These are phyloP conservation scores for Mycena rosella DNA, from an alignment of 768 basidiomycete genomes.

Conservation along the genomic window DNA sequence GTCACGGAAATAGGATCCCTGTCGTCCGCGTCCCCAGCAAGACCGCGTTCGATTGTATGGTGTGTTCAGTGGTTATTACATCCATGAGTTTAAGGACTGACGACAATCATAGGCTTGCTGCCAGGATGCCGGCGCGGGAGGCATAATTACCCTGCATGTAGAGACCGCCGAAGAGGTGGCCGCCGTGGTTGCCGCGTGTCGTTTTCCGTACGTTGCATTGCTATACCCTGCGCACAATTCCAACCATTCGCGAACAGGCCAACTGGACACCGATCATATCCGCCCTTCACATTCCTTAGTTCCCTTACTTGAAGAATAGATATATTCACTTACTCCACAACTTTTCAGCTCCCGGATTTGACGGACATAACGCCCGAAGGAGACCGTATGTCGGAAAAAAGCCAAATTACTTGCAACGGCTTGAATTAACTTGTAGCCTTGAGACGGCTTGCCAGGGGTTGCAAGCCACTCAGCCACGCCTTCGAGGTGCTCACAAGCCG, in stretches of 20 bases:
- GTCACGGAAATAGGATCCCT: slow-evolving; percentile 28
- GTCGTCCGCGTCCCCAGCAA: slow-evolving; percentile 35
- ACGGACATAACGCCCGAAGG: no score
- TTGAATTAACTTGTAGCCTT: no score
- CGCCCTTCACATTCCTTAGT: no score
- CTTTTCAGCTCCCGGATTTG: no score
- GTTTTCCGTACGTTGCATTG: slow-evolving; percentile 27
- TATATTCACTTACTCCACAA: no score
- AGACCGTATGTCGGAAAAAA: no score
- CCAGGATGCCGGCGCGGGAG: slow-evolving; percentile 34
- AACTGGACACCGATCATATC: slow-evolving; percentile 33
- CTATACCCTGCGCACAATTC: no score
- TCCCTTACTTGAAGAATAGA: no score
- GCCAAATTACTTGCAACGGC: no score
- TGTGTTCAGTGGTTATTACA: neutral
- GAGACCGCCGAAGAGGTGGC: slow-evolving; percentile 29
- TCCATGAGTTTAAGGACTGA: neutral
- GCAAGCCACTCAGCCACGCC: no score
- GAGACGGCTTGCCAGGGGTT: no score
- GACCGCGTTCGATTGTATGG: slow-evolving; percentile 32
- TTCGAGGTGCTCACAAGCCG: no score
- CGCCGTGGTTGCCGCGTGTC: slow-evolving; percentile 25
- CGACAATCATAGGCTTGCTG: slow-evolving; percentile 15
- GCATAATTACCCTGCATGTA: slow-evolving; percentile 31
- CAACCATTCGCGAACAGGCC: slow-evolving; percentile 22